A percentile compares a stretch with the other conserved stretches of the same genome.
phyloP scores from a whole-genome alignment of 2,329 filamentous ascomycete species.

The Penicillium sp. region DNA sequence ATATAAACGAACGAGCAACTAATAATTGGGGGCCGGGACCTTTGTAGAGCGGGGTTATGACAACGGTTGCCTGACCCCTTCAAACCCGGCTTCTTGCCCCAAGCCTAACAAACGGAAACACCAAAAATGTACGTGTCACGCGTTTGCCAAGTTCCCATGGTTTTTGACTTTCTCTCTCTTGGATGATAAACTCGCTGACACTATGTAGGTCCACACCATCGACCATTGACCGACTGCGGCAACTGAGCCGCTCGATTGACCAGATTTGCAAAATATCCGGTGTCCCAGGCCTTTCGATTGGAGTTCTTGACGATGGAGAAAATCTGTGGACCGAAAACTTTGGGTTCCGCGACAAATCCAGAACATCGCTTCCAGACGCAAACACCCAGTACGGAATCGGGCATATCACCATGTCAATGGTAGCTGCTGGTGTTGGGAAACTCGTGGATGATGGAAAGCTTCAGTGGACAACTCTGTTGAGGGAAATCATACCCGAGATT shows the following conservation, averaged over 20 bases:
- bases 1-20: not conserved
- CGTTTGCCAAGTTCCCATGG: no score
- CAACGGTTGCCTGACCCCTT: not conserved
- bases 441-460: constrained; percentile 1
- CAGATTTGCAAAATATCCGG: not conserved
- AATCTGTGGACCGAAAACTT: not conserved
- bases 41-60: not conserved
- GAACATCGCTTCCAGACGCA: not conserved
- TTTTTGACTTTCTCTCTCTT: not conserved
- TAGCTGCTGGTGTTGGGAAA: constrained; percentile 1
- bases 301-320: not conserved
- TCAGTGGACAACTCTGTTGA: not conserved
- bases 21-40: not conserved
- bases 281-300: not conserved
- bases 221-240: not conserved
- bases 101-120: not conserved
- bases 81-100: not conserved
- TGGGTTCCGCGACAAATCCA: not conserved
- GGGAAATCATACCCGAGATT: not conserved
- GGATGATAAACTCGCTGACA: not conserved
- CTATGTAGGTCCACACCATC: not conserved
- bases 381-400: constrained; percentile 2
- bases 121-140: not conserved
- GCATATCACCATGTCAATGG: not conserved
- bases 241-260: not conserved